phyloP scores from a whole-genome alignment of 2,329 filamentous ascomycete genomes.

The Bipolaris oryzae region DNA sequence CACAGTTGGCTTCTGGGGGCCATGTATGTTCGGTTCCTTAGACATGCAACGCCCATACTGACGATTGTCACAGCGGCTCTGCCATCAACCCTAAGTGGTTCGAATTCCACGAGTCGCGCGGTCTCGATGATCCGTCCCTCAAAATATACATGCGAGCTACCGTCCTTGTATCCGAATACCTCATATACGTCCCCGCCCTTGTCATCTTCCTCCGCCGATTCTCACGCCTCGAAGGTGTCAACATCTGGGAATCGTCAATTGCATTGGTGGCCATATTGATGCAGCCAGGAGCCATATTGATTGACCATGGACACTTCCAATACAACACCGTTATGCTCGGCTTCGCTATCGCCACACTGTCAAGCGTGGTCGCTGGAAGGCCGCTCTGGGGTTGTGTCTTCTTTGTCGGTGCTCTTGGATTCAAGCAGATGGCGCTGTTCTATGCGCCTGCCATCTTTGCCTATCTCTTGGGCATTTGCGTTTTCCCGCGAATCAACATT shows the following conservation, averaged over 20 bases:
- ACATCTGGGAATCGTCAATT: conserved; percentile 81
- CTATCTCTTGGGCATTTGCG: conserved; percentile 83
- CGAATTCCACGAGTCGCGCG: conserved; percentile 79
- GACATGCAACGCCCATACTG: background rate
- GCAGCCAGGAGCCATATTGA: conserved; percentile 87
- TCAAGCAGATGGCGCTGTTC: conserved; percentile 99
- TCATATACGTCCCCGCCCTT: conserved; percentile 83
- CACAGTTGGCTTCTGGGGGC: conserved; percentile 95
- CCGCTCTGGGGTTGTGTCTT: conserved; percentile 90
- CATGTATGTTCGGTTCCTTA: conserved; percentile 59
- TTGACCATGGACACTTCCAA: conserved; percentile 96
- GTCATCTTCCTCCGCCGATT: conserved; percentile 86
- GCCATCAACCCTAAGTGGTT: conserved; percentile 87
- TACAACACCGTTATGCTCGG: conserved; percentile 99
- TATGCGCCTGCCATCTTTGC: conserved; percentile 93
- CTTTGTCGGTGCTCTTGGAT: conserved; percentile 91
- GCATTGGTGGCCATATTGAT: conserved; percentile 89
- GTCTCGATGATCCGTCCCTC: conserved; percentile 75
- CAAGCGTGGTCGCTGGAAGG: conserved; percentile 83
- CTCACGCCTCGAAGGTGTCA: conserved; percentile 75
- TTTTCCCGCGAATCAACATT: conserved; percentile 74
- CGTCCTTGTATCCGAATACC: conserved; percentile 87
- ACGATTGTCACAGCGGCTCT: conserved; percentile 61
- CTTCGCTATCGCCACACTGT: conserved; percentile 82
- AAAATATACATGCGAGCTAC: conserved; percentile 97